Evolutionary conservation across 192 early-diverging fungal genomes (phyloP).

Genomic region (Backusella macrospora): DNA sequence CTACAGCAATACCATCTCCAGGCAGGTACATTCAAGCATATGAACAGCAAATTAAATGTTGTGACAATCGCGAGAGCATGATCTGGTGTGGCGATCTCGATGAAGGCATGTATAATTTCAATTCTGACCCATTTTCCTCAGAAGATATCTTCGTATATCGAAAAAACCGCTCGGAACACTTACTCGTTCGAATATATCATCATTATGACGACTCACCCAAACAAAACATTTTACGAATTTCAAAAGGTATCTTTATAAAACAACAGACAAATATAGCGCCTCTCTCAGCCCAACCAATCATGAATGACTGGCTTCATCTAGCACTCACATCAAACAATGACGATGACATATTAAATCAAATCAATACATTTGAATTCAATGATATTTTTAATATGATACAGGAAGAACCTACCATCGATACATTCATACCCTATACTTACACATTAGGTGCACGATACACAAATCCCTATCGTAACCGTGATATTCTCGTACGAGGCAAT

Average conservation of each 20-base stretch:
- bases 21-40: neutral
- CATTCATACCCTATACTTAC: conserved; percentile 1
- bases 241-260: neutral
- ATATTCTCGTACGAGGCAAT: neutral
- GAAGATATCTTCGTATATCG: neutral
- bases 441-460: neutral
- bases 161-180: neutral
- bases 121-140: neutral
- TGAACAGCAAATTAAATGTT: neutral
- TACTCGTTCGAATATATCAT: conserved; percentile 5
- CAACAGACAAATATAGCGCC: neutral
- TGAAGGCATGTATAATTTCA: neutral
- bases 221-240: conserved; percentile 4
- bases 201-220: neutral
- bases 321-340: neutral
- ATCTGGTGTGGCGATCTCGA: neutral
- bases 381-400: conserved; percentile 18
- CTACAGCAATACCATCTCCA: neutral
- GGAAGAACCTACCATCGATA: neutral
- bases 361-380: conserved; percentile 3
- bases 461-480: neutral
- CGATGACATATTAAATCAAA: neutral
- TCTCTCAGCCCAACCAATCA: neutral
- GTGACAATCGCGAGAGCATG: neutral
- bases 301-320: neutral